Conservation (phyloP, 306 rosid species). For the Lablab purpureus region DNA sequence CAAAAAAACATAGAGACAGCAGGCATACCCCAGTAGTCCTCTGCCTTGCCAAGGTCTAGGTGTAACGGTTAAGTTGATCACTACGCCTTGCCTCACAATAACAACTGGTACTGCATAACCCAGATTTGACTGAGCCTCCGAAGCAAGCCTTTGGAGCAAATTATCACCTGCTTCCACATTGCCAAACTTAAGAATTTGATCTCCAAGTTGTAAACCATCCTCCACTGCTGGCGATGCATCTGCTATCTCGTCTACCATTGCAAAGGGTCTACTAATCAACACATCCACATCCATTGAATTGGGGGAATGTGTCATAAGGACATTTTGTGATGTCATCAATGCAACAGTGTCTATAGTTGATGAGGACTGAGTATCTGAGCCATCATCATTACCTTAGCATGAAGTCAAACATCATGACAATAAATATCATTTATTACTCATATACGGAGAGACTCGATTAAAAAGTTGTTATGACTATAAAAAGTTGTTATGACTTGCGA, state of each 20-base stretch:
- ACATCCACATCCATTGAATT: slow-evolving; percentile 67
- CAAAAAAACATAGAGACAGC: slow-evolving; percentile 28
- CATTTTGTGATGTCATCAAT: slow-evolving; percentile 55
- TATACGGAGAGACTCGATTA: not conserved
- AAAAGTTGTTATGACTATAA: not conserved
- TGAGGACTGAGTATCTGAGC: slow-evolving; percentile 53
- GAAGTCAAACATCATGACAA: slow-evolving; percentile 36
- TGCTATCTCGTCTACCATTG: slow-evolving; percentile 87
- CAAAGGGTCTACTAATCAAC: slow-evolving; percentile 73
- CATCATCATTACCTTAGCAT: slow-evolving; percentile 51
- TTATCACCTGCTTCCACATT: slow-evolving; percentile 82
- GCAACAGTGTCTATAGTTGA: slow-evolving; percentile 48
- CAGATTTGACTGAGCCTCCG: slow-evolving; percentile 75
- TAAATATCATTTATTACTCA: slow-evolving; percentile 5
- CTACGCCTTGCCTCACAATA: slow-evolving; percentile 78
- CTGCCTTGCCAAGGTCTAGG: slow-evolving; percentile 98
- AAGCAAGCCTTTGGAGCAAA: slow-evolving; percentile 73
- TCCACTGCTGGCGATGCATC: slow-evolving; percentile 92
- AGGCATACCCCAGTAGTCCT: slow-evolving; percentile 88
- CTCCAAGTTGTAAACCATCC: slow-evolving; percentile 92
- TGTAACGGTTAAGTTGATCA: slow-evolving; percentile 68
- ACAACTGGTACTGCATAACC: slow-evolving; percentile 63
- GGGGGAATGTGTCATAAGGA: slow-evolving; percentile 50
- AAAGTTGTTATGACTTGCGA: not conserved
- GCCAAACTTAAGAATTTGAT: slow-evolving; percentile 88